Conservation (phyloP, 495 filamentous ascomycete species). For the Elaphomyces granulatus region DNA sequence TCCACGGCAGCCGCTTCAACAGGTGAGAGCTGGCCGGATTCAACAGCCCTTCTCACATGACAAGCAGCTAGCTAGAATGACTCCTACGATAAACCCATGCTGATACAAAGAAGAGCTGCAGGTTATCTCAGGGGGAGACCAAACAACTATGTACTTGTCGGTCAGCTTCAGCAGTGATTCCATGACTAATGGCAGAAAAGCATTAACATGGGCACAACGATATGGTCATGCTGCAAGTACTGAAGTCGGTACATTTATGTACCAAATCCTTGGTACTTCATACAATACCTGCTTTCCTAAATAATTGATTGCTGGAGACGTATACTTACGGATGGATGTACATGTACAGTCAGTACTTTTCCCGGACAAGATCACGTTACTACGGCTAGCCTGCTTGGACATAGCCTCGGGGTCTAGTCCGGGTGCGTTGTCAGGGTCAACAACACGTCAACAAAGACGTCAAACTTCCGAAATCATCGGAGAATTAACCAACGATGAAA, state of each 20-base stretch:
- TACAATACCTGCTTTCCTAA: neutral
- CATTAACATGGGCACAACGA: too few species aligned
- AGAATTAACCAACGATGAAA: neutral
- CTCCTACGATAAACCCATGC: too few species aligned
- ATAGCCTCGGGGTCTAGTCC: neutral
- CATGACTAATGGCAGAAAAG: too few species aligned
- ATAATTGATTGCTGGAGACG: neutral
- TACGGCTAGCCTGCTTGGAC: too few species aligned
- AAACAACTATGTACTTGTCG: too few species aligned
- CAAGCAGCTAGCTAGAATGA: neutral
- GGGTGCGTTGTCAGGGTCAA: neutral
- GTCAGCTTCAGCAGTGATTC: too few species aligned
- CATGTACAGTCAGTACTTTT: neutral
- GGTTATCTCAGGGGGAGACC: neutral
- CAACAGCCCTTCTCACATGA: neutral
- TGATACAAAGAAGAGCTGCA: neutral
- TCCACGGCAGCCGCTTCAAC: too few species aligned
- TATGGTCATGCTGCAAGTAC: too few species aligned
- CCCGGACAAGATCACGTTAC: too few species aligned
- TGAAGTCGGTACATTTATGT: too few species aligned
- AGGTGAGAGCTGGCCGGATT: neutral
- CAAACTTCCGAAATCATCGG: neutral
- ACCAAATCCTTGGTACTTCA: neutral
- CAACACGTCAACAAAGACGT: neutral
- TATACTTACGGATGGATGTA: neutral